Base-by-base conservation (phyloP, 768 basidiomycete genomes). In the Boletus speciosus region DNA sequence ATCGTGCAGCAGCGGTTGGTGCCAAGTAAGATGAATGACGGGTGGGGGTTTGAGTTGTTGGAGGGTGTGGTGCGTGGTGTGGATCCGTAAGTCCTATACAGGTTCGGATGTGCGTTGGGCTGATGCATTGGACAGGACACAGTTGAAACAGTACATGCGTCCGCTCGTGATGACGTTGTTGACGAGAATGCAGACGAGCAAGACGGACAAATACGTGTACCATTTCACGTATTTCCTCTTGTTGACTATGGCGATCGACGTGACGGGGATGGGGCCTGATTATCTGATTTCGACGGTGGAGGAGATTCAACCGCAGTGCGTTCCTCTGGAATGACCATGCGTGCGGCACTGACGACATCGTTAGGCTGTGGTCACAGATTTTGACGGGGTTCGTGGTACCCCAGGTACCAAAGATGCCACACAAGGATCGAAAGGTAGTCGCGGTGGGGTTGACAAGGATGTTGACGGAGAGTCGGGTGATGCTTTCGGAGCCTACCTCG, bases 1-100 rank as follows among this genome's bases (percentile, higher is more conserved):
- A 87, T 99, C 50, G 78, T 87, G 9, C 95, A 97, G 70, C 95
- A 97, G 64, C 81, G 93, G 40, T 73, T 99, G 21, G 85, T 97
- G 31, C 90, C 90, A 5, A 87, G 85, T 16, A 95, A 93, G 67
- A 52, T 85, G 25, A 93, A 97, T 64, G 96, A 99, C 69, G 80
- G 74, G 5, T 95, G 89, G 82, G 96, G 93, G 1, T 93, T 96
- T 59, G 94, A 97, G 66, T 74, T 99, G 12, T 67, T 99, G 44
- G 83, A 95, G 55, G 80, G 82, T 6, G 80, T 97, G 15, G 80
- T 93, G 49, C 77, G 80, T 45, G 71, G 82, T 62, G 79, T 93
- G 15, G 85, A 89, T 46, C 76, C 84, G 93, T 98, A 66, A 70
- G 93, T 80, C 6, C 11, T 50, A 15, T 21, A 3, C 12, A 2